Conservation (phyloP, 805 yeast genomes). For the Wickerhamiella siamensis region DNA sequence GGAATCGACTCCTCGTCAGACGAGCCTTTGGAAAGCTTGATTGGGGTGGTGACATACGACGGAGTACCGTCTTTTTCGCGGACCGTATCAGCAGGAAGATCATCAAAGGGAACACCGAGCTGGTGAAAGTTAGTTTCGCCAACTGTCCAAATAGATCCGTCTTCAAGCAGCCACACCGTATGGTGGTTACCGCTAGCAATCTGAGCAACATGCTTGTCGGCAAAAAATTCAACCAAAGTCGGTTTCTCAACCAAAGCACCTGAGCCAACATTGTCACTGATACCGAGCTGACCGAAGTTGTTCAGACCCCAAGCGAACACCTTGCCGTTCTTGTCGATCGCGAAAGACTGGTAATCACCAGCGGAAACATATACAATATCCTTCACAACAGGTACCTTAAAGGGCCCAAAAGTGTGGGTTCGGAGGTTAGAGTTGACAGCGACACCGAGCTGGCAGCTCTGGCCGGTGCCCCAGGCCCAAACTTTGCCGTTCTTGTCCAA, state of each 20-base stretch:
- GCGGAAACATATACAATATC: slow-evolving; percentile 69
- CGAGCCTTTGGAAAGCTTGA: slow-evolving; percentile 36
- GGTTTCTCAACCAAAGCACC: slow-evolving; percentile 73
- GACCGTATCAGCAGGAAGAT: slow-evolving; percentile 56
- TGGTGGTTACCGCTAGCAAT: slow-evolving; percentile 95
- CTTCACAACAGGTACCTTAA: slow-evolving; percentile 67
- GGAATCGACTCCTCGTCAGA: slow-evolving; percentile 19
- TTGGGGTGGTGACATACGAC: slow-evolving; percentile 67
- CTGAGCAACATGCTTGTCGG: slow-evolving; percentile 36
- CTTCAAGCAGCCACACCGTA: slow-evolving; percentile 54
- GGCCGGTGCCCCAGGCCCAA: slow-evolving; percentile 96
- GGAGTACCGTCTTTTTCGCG: slow-evolving; percentile 67
- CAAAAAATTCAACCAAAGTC: slow-evolving; percentile 51
- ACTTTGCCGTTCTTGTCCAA: slow-evolving; percentile 75
- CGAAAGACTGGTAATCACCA: slow-evolving; percentile 95
- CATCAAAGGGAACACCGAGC: slow-evolving; percentile 56
- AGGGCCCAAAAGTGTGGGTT: slow-evolving; percentile 40
- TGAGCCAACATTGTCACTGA: slow-evolving; percentile 35
- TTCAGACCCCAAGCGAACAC: slow-evolving; percentile 91
- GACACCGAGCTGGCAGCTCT: slow-evolving; percentile 83
- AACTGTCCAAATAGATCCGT: slow-evolving; percentile 67
- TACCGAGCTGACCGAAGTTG: slow-evolving; percentile 94
- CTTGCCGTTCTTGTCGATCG: slow-evolving; percentile 55
- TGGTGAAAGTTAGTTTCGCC: slow-evolving; percentile 94
- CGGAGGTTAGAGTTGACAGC: slow-evolving; percentile 33